phyloP scores from a whole-genome alignment of 2,329 filamentous ascomycete species.

The Trichoderma koningiopsis region DNA sequence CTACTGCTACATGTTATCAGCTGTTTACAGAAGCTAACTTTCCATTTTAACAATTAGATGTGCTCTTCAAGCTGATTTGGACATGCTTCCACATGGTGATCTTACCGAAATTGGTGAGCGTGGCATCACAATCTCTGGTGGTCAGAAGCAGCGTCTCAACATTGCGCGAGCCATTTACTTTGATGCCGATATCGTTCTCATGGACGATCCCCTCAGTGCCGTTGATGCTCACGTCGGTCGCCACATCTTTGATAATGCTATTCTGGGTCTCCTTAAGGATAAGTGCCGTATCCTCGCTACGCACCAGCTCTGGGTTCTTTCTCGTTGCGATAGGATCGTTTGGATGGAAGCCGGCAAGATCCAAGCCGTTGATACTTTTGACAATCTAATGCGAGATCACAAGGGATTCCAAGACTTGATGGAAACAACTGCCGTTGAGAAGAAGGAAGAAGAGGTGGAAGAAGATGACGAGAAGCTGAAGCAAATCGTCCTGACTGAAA shows the following conservation, averaged over 20 bases:
- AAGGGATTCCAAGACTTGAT: constrained; percentile 80
- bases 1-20: background rate
- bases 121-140: constrained; percentile 92
- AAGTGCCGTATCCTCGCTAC: constrained; percentile 92
- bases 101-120: constrained; percentile 91
- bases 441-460: constrained; percentile 55
- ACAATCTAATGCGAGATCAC: constrained; percentile 80
- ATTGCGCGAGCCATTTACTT: constrained; percentile 83
- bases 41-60: constrained; percentile 52
- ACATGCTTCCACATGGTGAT: constrained; percentile 91
- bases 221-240: constrained; percentile 71
- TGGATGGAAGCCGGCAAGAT: constrained; percentile 89
- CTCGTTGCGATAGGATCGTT: constrained; percentile 85
- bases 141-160: constrained; percentile 92
- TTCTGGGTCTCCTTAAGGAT: constrained; percentile 81
- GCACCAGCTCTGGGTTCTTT: constrained; percentile 91
- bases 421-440: constrained; percentile 78
- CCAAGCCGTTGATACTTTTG: constrained; percentile 83
- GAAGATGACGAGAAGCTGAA: constrained; percentile 47
- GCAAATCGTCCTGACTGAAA: constrained; percentile 47
- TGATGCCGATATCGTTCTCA: constrained; percentile 66
- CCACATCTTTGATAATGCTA: constrained; percentile 90
- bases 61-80: constrained; percentile 79
- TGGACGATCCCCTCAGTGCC: constrained; percentile 70
- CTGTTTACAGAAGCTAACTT: constrained; percentile 17